Evolutionary conservation across 2,329 filamentous ascomycete genomes (phyloP), one percentile per base, ranked within the genome.

Genomic region (Pseudogymnoascus sp.): DNA sequence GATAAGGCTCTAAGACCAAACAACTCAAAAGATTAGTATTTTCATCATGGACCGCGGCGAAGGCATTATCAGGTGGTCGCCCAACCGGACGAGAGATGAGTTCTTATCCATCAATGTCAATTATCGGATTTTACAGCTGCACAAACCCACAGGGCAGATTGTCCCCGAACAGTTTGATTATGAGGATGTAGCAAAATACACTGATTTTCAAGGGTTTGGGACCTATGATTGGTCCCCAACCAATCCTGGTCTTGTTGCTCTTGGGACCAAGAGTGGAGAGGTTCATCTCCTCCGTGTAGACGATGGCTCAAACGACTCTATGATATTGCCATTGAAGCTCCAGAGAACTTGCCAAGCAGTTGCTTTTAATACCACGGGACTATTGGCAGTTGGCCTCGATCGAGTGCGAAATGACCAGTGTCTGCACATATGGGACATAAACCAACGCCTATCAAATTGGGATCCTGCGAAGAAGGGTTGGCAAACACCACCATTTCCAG

Each of bases 401-500:
- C 83, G 89, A 69, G 90, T 93, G 23, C 84, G 91, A 33, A 92
- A 90, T 75, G 91, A 95, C 71, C 85, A 88, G 67, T 92, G 89
- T 69, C 80, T 96, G 60, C 90, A 93, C 70, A 87, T 95, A 31
- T 95, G 90, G 83, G 90, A 96, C 73, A 81, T 92, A 63, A 87
- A 84, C 68, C 83, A 73, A 66, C 71, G 84, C 40, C 79, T 85
- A 59, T 82, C 79, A 19, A 79, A 75, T 47, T 76, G 81, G 74
- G 80, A 80, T 68, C 72, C 78, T 35, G 76, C 73, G 15, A 74
- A 74, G 19, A 76, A 75, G 33, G 85, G 84, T 23, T 85, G 71
- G 72, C 60, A 61, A 53, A 67, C 61, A 15, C 66, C 68, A 15
- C 65, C 70, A 23, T 66, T 69, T 60, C 65, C 63, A 13, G 63